A percentile compares a stretch with the other conserved stretches of the same genome.
These are phyloP conservation scores for Sporisorium graminicola DNA, from an alignment of 1,284 basidiomycete species.

Conservation along the genomic window DNA sequence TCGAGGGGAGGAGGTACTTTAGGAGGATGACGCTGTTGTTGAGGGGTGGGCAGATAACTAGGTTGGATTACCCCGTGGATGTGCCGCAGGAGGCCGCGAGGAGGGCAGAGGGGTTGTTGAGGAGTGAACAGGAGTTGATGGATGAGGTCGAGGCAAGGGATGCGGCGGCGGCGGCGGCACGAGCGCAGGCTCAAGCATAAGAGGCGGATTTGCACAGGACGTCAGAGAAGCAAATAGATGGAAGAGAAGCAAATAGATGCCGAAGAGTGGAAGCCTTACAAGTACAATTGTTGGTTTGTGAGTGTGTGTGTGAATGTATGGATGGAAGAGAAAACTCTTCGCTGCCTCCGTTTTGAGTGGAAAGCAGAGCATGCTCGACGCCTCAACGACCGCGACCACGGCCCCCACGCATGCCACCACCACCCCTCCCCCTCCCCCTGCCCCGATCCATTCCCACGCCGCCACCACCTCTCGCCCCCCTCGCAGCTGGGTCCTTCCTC, in stretches of 20 bases:
- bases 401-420: constrained; percentile 39
- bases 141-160: constrained; percentile 45
- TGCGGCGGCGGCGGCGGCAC: constrained; percentile 29
- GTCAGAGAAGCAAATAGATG: neutral
- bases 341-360: neutral
- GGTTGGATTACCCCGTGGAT: constrained; percentile 58
- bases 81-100: constrained; percentile 39
- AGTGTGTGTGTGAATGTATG: neutral
- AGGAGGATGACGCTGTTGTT: constrained; percentile 59
- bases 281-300: constrained; percentile 21
- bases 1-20: constrained; percentile 25
- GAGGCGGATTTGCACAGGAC: neutral
- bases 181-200: constrained; percentile 3
- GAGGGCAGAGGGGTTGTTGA: constrained; percentile 52
- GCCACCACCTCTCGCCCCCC: constrained; percentile 39
- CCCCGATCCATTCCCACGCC: constrained; percentile 53
- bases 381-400: constrained; percentile 24
- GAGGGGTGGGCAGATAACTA: constrained; percentile 57
- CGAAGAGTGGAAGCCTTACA: constrained; percentile 6
- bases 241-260: neutral
- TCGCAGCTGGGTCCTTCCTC: constrained; percentile 55
- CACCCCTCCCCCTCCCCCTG: constrained; percentile 56
- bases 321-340: neutral
- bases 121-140: constrained; percentile 42
- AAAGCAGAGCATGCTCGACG: neutral